Conservation (phyloP, 345 rosid species). For the Cochlearia excelsa region DNA sequence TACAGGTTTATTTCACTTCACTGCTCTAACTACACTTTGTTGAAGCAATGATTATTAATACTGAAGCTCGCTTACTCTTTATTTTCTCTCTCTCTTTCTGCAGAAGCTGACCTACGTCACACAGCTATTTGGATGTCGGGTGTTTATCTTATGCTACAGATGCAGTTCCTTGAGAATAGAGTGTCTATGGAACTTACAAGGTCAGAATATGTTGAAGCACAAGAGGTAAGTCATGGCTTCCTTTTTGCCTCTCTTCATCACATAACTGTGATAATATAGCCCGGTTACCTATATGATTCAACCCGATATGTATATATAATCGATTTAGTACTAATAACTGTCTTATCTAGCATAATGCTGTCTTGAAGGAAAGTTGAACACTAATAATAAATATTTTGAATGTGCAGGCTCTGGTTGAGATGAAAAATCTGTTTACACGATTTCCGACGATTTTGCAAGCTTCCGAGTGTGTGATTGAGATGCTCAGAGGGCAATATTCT, state of each 20-base stretch:
- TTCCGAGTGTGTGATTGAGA: conserved; percentile 83
- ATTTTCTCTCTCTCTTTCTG: conserved; percentile 30
- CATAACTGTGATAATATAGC: conserved; percentile 4
- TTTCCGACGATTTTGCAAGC: conserved; percentile 95
- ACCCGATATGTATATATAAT: background rate
- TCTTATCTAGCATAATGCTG: conserved; percentile 5
- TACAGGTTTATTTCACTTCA: conserved; percentile 52
- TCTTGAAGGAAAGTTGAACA: conserved; percentile 2
- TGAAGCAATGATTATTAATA: conserved; percentile 17
- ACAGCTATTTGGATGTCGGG: conserved; percentile 97
- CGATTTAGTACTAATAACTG: background rate
- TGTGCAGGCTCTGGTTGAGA: conserved; percentile 81
- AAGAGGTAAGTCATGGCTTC: conserved; percentile 54
- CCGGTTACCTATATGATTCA: conserved; percentile 7
- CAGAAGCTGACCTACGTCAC: conserved; percentile 89
- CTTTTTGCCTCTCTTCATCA: conserved; percentile 8
- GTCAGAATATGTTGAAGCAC: conserved; percentile 88
- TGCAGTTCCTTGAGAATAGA: conserved; percentile 97
- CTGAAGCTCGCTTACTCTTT: conserved; percentile 23
- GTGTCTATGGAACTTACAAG: conserved; percentile 96
- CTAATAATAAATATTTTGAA: background rate
- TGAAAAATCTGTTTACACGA: conserved; percentile 79
- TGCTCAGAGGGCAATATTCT: conserved; percentile 98
- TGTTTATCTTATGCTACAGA: conserved; percentile 77
- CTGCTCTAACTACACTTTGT: conserved; percentile 12